phyloP scores from a whole-genome alignment of 2,329 filamentous ascomycete genomes.

The Cordyceps cicadae region DNA sequence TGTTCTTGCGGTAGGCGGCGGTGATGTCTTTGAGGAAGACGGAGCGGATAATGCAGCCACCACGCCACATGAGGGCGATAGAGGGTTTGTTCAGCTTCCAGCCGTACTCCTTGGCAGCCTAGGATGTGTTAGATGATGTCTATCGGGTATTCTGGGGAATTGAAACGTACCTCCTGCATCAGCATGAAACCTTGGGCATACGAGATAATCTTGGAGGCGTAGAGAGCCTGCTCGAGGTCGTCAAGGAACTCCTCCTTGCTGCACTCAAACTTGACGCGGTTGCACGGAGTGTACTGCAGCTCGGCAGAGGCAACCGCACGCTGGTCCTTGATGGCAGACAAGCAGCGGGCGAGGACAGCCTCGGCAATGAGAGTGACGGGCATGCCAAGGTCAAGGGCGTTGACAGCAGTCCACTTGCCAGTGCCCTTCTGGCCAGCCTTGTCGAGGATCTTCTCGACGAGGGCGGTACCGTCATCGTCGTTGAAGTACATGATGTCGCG shows the following conservation, averaged over 20 bases:
- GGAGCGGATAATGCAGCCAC: conserved; percentile 98
- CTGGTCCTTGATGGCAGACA: conserved; percentile 91
- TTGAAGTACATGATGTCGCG: conserved; percentile 98
- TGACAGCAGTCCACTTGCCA: conserved; percentile 99
- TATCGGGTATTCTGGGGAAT: not conserved
- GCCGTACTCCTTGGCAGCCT: conserved; percentile 89
- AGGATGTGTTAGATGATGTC: conserved; percentile 4
- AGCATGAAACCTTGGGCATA: conserved; percentile 99
- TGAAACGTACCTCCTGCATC: conserved; percentile 77
- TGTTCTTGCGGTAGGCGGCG: conserved; percentile 86
- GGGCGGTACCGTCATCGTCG: conserved; percentile 81
- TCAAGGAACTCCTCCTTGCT: conserved; percentile 90
- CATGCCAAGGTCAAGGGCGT: conserved; percentile 96
- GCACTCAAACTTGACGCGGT: conserved; percentile 68
- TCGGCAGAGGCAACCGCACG: conserved; percentile 72
- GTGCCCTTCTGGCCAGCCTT: conserved; percentile 99
- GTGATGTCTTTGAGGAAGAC: conserved; percentile 99
- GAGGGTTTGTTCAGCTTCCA: conserved; percentile 99
- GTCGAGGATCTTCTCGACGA: conserved; percentile 98
- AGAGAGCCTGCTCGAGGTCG: conserved; percentile 96
- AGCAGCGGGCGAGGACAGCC: conserved; percentile 88
- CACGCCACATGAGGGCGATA: conserved; percentile 99
- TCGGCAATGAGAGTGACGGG: conserved; percentile 97
- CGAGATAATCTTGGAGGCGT: conserved; percentile 99
- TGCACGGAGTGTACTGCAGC: conserved; percentile 66